These are phyloP conservation scores for Globisporangium paroecandrum DNA, from an alignment of 352 stramenopile species.

Conservation along the genomic window DNA sequence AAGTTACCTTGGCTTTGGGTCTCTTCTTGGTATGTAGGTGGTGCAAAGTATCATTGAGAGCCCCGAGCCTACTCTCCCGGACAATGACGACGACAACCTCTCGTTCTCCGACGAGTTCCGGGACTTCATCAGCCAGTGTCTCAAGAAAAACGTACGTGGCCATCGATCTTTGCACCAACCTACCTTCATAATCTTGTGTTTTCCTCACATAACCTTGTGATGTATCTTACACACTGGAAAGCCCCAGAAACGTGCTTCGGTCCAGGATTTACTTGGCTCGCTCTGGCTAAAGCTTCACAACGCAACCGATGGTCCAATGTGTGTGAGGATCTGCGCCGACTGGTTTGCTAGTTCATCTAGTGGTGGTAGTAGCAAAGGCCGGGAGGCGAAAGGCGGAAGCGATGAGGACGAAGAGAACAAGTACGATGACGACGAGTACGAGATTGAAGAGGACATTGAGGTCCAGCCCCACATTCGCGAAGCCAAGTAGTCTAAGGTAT, in stretches of 20 bases:
- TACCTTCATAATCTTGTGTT: neutral
- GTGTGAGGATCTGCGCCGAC: conserved; percentile 25
- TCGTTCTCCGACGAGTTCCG: conserved; percentile 54
- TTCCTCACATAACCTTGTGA: neutral
- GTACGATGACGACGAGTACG: conserved; percentile 44
- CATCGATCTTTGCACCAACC: neutral
- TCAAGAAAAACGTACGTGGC: conserved; percentile 57
- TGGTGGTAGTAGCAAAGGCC: conserved; percentile 5
- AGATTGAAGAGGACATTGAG: conserved; percentile 49
- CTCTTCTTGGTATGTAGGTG: conserved; percentile 26
- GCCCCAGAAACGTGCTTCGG: conserved; percentile 53
- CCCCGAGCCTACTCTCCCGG: conserved; percentile 40
- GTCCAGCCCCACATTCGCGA: conserved; percentile 14
- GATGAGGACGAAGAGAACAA: conserved; percentile 17
- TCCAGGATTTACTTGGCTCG: conserved; percentile 48
- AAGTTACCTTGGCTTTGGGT: neutral
- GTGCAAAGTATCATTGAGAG: conserved; percentile 76
- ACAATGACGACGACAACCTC: conserved; percentile 19
- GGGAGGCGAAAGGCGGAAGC: neutral
- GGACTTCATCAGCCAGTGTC: conserved; percentile 50
- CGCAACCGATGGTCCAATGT: conserved; percentile 33
- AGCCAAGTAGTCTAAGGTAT: conserved; percentile 7
- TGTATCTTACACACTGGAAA: conserved; percentile 11
- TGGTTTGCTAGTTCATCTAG: conserved; percentile 27
- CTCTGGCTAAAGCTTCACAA: conserved; percentile 54